Conservation (phyloP, 495 filamentous ascomycete genomes). For the Recurvomyces mirabilis region DNA sequence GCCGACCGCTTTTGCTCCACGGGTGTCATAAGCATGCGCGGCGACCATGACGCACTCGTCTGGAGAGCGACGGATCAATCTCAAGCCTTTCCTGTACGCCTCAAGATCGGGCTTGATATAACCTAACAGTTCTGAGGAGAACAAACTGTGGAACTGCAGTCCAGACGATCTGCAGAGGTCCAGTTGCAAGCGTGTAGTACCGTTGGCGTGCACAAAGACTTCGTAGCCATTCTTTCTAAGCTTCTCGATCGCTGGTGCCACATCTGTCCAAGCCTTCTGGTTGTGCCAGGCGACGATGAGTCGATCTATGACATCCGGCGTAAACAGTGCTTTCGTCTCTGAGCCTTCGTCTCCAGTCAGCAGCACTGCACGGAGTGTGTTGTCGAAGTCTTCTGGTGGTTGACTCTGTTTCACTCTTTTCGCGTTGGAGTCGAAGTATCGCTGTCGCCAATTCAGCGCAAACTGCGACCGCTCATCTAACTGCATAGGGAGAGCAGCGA, state of each 20-base stretch:
- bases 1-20: constrained; percentile 51
- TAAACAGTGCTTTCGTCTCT: constrained; percentile 20
- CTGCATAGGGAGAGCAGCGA: constrained; percentile 19
- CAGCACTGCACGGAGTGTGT: constrained; percentile 34
- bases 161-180: constrained; percentile 39
- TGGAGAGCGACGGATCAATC: constrained; percentile 42
- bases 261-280: constrained; percentile 40
- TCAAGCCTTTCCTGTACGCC: constrained; percentile 54
- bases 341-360: constrained; percentile 17
- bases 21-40: constrained; percentile 57
- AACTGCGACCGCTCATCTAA: constrained; percentile 28
- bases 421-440: constrained; percentile 37
- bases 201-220: constrained; percentile 43
- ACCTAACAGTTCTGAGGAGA: constrained; percentile 55
- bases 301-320: constrained; percentile 15
- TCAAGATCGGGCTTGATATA: constrained; percentile 62
- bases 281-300: constrained; percentile 36
- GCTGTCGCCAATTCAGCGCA: constrained; percentile 39
- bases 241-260: constrained; percentile 26
- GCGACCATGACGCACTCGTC: constrained; percentile 64
- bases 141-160: constrained; percentile 42
- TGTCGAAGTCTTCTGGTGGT: constrained; percentile 40
- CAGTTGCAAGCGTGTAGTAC: constrained; percentile 43
- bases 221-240: constrained; percentile 27
- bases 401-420: constrained; percentile 28